Evolutionary conservation across 306 rosid genomes (phyloP).

Genomic region (Cajanus cajan): DNA sequence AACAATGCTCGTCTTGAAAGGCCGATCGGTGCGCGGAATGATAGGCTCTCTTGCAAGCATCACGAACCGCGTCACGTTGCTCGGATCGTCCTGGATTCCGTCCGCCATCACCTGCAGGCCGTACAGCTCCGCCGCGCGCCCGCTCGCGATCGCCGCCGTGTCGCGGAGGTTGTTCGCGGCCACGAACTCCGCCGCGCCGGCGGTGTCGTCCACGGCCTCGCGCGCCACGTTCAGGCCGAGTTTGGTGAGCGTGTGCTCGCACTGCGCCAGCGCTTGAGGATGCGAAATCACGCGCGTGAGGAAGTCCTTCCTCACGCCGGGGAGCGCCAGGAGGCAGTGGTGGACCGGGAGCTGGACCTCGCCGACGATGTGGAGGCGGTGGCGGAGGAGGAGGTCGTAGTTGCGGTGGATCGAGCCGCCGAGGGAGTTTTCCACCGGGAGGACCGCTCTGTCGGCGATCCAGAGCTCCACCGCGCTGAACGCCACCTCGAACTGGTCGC

Average conservation of each 20-base stretch:
- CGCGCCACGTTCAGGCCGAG: constrained; percentile 86
- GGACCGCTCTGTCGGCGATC: constrained; percentile 94
- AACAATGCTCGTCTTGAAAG: constrained; percentile 91
- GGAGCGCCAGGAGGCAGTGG: constrained; percentile 92
- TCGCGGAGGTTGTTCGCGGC: constrained; percentile 68
- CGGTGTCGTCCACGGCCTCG: constrained; percentile 94
- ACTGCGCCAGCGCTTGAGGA: constrained; percentile 90
- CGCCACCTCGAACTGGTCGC: constrained; percentile 97
- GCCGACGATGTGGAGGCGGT: constrained; percentile 96
- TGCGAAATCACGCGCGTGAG: constrained; percentile 85
- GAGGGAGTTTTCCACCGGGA: constrained; percentile 88
- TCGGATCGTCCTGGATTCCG: constrained; percentile 90
- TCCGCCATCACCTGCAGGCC: constrained; percentile 71
- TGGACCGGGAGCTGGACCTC: constrained; percentile 92
- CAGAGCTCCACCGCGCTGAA: constrained; percentile 96
- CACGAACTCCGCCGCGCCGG: constrained; percentile 84
- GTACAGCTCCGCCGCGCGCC: constrained; percentile 87
- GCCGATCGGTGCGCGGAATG: constrained; percentile 83
- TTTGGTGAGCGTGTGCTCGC: constrained; percentile 76
- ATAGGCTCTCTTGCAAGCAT: constrained; percentile 95
- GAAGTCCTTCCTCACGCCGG: constrained; percentile 74
- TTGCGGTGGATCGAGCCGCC: constrained; percentile 97
- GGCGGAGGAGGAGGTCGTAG: constrained; percentile 95
- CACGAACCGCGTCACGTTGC: constrained; percentile 90
- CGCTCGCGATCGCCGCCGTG: constrained; percentile 85